Percentiles rank a stretch among this genome's conserved stretches.
Conservation (phyloP, 2,329 filamentous ascomycete species). For the Apiospora koreana region DNA sequence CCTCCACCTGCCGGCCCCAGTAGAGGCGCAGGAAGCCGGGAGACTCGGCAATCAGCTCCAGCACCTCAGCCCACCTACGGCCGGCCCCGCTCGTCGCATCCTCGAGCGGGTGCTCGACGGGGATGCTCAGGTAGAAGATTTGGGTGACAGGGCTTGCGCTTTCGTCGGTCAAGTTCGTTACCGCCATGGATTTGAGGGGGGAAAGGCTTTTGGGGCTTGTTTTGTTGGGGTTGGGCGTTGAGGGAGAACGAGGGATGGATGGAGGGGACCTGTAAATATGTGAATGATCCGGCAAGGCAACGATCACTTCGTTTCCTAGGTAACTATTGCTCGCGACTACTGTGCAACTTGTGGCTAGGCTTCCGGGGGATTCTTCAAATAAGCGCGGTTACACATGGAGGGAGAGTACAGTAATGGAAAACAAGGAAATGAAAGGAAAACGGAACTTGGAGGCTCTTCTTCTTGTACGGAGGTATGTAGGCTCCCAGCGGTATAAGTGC, state of each 20-base stretch:
- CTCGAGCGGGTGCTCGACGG: slow-evolving; percentile 10
- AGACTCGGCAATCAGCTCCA: background rate
- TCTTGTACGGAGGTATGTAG: background rate
- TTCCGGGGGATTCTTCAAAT: background rate
- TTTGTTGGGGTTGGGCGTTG: background rate
- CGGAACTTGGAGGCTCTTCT: background rate
- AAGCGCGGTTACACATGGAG: background rate
- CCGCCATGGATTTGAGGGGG: background rate
- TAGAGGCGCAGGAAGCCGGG: slow-evolving; percentile 6
- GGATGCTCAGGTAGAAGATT: slow-evolving; percentile 9
- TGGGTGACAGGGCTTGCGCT: slow-evolving; percentile 6
- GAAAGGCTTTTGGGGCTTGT: no score
- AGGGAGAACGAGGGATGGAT: background rate
- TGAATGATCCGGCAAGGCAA: no score
- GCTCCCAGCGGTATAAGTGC: background rate
- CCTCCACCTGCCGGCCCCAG: slow-evolving; percentile 2
- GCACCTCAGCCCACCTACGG: background rate
- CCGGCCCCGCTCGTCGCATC: slow-evolving; percentile 5
- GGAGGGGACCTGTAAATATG: no score
- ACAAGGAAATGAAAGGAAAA: background rate
- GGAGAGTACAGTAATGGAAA: background rate
- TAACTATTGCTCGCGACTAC: no score
- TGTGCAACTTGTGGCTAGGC: no score
- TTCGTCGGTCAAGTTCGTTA: background rate
- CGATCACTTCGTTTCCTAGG: no score